Conservation (phyloP, 352 stramenopile species). For the Pythium graminicola region DNA sequence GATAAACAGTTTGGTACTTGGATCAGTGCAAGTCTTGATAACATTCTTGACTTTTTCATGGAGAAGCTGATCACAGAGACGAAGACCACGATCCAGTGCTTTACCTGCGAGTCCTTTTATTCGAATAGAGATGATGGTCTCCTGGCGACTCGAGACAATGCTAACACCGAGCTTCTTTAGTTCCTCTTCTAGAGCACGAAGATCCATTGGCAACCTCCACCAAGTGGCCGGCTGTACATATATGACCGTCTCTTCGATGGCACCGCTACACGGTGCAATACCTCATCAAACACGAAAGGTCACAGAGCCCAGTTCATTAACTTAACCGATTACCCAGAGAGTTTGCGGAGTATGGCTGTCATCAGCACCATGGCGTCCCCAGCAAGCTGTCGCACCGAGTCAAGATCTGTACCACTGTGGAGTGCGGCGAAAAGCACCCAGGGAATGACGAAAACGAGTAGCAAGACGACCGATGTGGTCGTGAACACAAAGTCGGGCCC, state of each 20-base stretch:
- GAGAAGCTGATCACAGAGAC: slow-evolving; percentile 60
- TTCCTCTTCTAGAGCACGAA: slow-evolving; percentile 63
- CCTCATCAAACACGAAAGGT: slow-evolving; percentile 28
- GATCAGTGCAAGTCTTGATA: slow-evolving; percentile 41
- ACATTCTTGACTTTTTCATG: slow-evolving; percentile 69
- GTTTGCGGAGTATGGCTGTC: slow-evolving; percentile 11
- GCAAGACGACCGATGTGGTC: slow-evolving; percentile 16
- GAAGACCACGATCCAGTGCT: slow-evolving; percentile 44
- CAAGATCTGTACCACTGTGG: slow-evolving; percentile 16
- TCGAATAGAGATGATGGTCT: slow-evolving; percentile 69
- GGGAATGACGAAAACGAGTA: slow-evolving; percentile 24
- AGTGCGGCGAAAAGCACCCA: slow-evolving; percentile 30
- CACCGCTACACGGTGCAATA: slow-evolving; percentile 2
- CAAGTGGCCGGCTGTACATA: neutral
- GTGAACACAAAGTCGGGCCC: slow-evolving; percentile 13
- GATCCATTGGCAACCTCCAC: slow-evolving; percentile 32
- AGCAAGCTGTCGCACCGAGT: slow-evolving; percentile 18
- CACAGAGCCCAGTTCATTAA: slow-evolving; percentile 24
- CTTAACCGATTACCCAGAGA: slow-evolving; percentile 20
- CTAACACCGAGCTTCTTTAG: slow-evolving; percentile 72
- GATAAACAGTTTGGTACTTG: slow-evolving; percentile 47
- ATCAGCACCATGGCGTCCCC: slow-evolving; percentile 15
- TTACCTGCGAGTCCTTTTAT: slow-evolving; percentile 67
- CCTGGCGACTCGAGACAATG: slow-evolving; percentile 65
- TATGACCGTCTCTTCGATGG: slow-evolving; percentile 5